These are phyloP conservation scores for Oryza brachyantha DNA, from an alignment of 176 grass and related monocot species.

Conservation along the genomic window DNA sequence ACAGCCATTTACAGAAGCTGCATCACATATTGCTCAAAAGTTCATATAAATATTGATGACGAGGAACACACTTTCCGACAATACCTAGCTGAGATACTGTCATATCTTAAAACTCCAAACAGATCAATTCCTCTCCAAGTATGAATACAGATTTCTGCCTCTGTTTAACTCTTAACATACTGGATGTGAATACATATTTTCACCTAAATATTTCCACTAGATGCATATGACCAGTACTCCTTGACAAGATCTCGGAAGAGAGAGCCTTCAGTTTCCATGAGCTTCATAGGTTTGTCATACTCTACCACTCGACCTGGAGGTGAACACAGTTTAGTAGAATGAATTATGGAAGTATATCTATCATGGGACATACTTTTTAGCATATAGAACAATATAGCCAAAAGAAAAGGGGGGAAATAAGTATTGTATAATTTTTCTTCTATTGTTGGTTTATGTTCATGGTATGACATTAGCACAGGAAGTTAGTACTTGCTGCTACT, in stretches of 20 bases:
- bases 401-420: neutral
- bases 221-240: constrained; percentile 76
- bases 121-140: neutral
- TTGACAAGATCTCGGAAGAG: constrained; percentile 55
- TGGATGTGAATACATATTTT: neutral
- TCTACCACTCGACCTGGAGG: constrained; percentile 59
- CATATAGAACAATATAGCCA: neutral
- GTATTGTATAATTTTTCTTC: neutral
- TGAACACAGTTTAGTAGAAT: neutral
- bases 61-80: neutral
- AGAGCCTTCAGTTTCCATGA: constrained; percentile 78
- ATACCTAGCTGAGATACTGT: neutral
- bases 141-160: neutral
- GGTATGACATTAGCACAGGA: neutral
- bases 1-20: neutral
- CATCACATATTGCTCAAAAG: neutral
- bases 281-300: constrained; percentile 65
- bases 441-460: neutral
- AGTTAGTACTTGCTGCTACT: neutral
- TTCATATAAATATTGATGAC: neutral
- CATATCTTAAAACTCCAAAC: neutral
- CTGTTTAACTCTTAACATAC: neutral
- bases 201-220: constrained; percentile 28
- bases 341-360: neutral
- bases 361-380: neutral